Evolutionary conservation across 1,284 basidiomycete species (phyloP).

Genomic region (Hemileia vastatrix): DNA sequence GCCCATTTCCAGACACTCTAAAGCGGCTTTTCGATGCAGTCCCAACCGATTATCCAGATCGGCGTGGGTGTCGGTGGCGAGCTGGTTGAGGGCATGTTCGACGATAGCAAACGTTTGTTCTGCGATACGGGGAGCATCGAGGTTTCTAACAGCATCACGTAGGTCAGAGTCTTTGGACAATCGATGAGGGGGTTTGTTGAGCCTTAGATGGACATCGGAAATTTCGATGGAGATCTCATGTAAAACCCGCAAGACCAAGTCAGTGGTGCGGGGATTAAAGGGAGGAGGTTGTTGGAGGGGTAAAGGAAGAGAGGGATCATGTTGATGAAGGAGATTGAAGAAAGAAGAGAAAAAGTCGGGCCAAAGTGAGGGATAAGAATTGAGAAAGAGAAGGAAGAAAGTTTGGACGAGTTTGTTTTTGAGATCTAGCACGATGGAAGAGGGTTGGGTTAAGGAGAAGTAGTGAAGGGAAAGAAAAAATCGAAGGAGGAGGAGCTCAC

Average conservation of each 20-base stretch:
- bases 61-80: slow-evolving; percentile 17
- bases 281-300: slow-evolving; percentile 47
- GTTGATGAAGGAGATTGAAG: slow-evolving; percentile 53
- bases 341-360: slow-evolving; percentile 52
- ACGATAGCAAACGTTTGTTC: slow-evolving; percentile 77
- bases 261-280: slow-evolving; percentile 67
- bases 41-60: slow-evolving; percentile 17
- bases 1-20: slow-evolving; percentile 75
- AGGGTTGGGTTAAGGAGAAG: slow-evolving; percentile 14
- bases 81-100: slow-evolving; percentile 52
- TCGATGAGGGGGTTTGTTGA: slow-evolving; percentile 56
- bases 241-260: slow-evolving; percentile 76
- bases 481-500: background rate
- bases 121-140: slow-evolving; percentile 78
- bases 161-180: slow-evolving; percentile 70
- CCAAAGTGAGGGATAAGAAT: slow-evolving; percentile 74
- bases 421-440: slow-evolving; percentile 53
- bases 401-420: slow-evolving; percentile 98
- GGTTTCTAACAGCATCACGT: slow-evolving; percentile 70
- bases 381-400: slow-evolving; percentile 85
- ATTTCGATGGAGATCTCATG: slow-evolving; percentile 87
- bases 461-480: background rate
- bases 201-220: slow-evolving; percentile 73
- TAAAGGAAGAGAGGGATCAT: slow-evolving; percentile 61
- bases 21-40: slow-evolving; percentile 47